Conservation (phyloP, 257 asterid genomes). For the Petunia axillaris region DNA sequence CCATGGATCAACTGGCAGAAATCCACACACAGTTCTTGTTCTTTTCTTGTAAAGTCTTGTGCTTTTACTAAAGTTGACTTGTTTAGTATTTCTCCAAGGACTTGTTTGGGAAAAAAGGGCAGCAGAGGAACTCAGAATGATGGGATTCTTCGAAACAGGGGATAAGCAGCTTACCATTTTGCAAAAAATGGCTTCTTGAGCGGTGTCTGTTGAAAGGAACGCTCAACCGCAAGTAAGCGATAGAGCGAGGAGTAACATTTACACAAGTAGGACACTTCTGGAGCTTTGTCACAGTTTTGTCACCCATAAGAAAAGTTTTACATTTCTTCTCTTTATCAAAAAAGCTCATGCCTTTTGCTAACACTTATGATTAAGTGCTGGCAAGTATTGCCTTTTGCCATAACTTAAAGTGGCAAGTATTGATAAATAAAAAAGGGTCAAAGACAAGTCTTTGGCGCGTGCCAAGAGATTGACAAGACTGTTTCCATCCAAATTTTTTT, state of each 20-base stretch:
- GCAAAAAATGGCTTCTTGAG: not conserved
- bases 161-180: constrained; percentile 33
- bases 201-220: not conserved
- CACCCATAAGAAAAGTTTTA: no score
- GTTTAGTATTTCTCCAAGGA: constrained; percentile 34
- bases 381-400: no score
- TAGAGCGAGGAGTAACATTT: not conserved
- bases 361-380: no score
- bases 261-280: no score
- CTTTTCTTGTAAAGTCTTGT: constrained; percentile 28
- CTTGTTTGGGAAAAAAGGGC: constrained; percentile 31
- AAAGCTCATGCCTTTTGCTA: no score
- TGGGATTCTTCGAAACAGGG: constrained; percentile 42
- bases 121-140: constrained; percentile 33
- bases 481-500: no score
- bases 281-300: no score
- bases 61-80: constrained; percentile 36
- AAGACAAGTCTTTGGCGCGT: no score
- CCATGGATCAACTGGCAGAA: constrained; percentile 91
- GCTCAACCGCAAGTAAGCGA: constrained; percentile 7
- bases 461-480: no score
- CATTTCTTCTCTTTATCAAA: no score
- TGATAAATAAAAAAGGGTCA: no score
- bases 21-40: constrained; percentile 41
- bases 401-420: no score